These are phyloP conservation scores for Salmacisia buchloeana DNA, from an alignment of 1,284 basidiomycete genomes.

Conservation along the genomic window DNA sequence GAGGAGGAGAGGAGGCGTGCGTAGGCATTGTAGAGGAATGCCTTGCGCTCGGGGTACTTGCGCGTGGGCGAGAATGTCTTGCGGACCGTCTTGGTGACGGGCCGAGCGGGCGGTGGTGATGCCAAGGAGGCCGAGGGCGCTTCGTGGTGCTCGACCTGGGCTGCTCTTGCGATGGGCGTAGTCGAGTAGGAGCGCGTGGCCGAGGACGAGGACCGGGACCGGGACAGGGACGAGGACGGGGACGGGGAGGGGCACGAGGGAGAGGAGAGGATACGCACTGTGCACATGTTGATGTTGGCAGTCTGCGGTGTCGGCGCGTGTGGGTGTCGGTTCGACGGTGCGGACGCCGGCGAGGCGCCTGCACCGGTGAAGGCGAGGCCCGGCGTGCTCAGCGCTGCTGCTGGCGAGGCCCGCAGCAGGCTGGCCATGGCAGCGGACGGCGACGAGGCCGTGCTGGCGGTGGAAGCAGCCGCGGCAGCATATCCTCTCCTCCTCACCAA, in stretches of 20 bases:
- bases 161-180: neutral
- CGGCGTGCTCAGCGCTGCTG: conserved; percentile 31
- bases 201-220: neutral
- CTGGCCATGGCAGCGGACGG: neutral
- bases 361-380: conserved; percentile 18
- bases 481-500: no score
- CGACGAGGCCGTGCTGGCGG: neutral
- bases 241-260: neutral
- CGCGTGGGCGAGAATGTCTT: neutral
- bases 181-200: conserved; percentile 2
- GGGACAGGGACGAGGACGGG: neutral
- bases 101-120: neutral
- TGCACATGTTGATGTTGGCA: conserved; percentile 5
- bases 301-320: neutral
- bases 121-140: neutral
- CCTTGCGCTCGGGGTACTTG: conserved; percentile 21
- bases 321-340: neutral
- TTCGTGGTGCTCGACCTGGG: neutral
- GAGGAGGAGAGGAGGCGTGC: conserved; percentile 27
- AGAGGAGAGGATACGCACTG: neutral
- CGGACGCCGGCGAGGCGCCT: neutral
- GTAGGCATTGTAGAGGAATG: conserved; percentile 38
- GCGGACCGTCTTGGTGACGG: neutral
- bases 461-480: no score
- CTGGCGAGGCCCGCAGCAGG: conserved; percentile 27